phyloP scores from a whole-genome alignment of 2,329 filamentous ascomycete species.

The Paraphoma chrysanthemicola region DNA sequence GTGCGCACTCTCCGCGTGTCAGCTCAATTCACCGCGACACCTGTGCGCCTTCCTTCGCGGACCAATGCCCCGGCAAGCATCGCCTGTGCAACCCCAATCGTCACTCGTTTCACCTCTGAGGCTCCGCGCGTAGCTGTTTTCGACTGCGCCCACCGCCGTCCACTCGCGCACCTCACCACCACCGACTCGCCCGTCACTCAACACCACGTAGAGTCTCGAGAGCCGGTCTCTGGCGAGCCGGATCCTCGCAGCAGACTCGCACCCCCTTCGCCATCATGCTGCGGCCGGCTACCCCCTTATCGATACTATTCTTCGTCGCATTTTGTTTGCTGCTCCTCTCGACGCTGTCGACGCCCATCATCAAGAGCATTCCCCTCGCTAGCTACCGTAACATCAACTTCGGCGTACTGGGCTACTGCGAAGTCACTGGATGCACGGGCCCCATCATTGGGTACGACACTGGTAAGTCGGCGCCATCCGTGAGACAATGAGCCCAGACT shows the following conservation, averaged over 20 bases:
- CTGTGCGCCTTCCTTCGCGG: constrained; percentile 13
- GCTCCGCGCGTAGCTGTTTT: constrained; percentile 34
- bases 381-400: constrained; percentile 79
- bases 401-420: constrained; percentile 92
- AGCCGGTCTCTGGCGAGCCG: constrained; percentile 41
- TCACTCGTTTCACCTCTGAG: constrained; percentile 39
- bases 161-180: constrained; percentile 8
- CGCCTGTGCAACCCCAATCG: constrained; percentile 28
- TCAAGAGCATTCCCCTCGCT: constrained; percentile 83
- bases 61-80: constrained; percentile 40
- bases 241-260: constrained; percentile 26
- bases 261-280: constrained; percentile 67
- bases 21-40: constrained; percentile 1
- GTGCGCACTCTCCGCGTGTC: constrained; percentile 17
- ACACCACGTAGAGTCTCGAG: constrained; percentile 29
- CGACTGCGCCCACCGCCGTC: constrained; percentile 19
- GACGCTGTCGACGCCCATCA: constrained; percentile 88
- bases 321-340: constrained; percentile 86
- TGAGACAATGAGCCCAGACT: constrained; percentile 13
- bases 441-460: constrained; percentile 86
- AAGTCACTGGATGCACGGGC: constrained; percentile 67
- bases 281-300: constrained; percentile 89
- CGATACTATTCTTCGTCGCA: constrained; percentile 82
- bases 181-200: constrained; percentile 13
- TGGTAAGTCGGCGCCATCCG: constrained; percentile 61